Evolutionary conservation across 139 green algal species (phyloP).

Genomic region (Trebouxia sp.): DNA sequence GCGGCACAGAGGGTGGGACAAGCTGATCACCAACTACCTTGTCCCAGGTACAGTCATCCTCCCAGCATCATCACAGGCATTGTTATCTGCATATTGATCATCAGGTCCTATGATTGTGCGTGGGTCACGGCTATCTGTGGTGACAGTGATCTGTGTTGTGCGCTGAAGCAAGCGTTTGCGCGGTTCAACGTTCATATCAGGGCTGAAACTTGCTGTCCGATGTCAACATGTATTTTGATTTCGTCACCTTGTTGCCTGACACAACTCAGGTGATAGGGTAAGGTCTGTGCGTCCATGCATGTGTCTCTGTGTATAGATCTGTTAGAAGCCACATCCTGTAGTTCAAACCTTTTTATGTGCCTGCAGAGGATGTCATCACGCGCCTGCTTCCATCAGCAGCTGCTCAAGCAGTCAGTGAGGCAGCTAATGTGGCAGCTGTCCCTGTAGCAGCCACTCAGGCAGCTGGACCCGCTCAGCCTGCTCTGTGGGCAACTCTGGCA

Average conservation of each 20-base stretch:
- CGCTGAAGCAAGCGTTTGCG: too few relatives aligned
- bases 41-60: too few relatives aligned
- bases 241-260: neutral
- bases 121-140: too few relatives aligned
- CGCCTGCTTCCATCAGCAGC: neutral
- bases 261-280: neutral
- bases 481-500: neutral
- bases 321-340: neutral
- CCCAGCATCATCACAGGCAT: too few relatives aligned
- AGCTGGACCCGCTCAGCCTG: constrained; percentile 10
- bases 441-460: neutral
- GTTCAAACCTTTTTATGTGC: neutral
- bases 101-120: too few relatives aligned
- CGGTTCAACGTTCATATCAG: neutral
- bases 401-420: constrained; percentile 1
- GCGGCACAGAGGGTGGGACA: constrained; percentile 50
- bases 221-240: neutral
- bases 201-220: neutral
- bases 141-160: too few relatives aligned
- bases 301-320: neutral
- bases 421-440: neutral
- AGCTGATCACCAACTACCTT: constrained; percentile 62
- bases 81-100: too few relatives aligned
- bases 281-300: neutral
- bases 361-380: constrained; percentile 30